phyloP scores from a whole-genome alignment of 192 early-diverging fungal species.

The Dispira parvispora region DNA sequence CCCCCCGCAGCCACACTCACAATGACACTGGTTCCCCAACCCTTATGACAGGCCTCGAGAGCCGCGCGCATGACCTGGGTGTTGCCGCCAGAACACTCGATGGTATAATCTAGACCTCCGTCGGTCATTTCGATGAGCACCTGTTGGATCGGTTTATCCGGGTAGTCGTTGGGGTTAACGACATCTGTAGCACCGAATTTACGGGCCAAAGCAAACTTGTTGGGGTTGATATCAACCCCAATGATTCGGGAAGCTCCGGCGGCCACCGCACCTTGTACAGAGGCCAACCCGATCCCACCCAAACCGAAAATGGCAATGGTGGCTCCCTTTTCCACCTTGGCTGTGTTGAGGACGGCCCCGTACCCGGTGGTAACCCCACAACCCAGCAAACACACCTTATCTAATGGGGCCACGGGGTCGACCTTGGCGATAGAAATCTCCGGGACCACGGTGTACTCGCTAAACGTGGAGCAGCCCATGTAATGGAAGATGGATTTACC shows the following conservation, averaged over 20 bases:
- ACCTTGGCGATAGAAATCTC: constrained; percentile 91
- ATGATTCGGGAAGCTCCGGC: constrained; percentile 59
- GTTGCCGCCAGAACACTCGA: constrained; percentile 88
- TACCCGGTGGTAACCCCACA: constrained; percentile 96
- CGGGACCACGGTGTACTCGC: constrained; percentile 83
- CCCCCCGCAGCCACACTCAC: constrained; percentile 87
- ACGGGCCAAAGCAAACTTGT: constrained; percentile 62
- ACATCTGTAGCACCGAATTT: constrained; percentile 80
- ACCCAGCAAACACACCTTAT: constrained; percentile 81
- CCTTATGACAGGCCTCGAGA: constrained; percentile 79
- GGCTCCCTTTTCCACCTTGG: constrained; percentile 66
- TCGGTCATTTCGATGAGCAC: constrained; percentile 81
- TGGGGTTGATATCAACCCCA: constrained; percentile 78
- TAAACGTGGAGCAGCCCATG: constrained; percentile 92
- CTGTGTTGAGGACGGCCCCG: constrained; percentile 86
- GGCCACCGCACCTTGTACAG: constrained; percentile 66
- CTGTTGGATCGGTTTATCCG: constrained; percentile 57
- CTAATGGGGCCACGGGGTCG: constrained; percentile 52
- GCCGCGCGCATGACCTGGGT: constrained; percentile 87
- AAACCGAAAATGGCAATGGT: constrained; percentile 85
- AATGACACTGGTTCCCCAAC: constrained; percentile 83
- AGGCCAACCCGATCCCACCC: constrained; percentile 84
- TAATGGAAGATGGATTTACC: constrained; percentile 84
- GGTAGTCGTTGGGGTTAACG: constrained; percentile 71
- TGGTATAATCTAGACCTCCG: constrained; percentile 91